Base-by-base conservation (phyloP, 1,139 yeast genomes). In the Geotrichum siamense region DNA sequence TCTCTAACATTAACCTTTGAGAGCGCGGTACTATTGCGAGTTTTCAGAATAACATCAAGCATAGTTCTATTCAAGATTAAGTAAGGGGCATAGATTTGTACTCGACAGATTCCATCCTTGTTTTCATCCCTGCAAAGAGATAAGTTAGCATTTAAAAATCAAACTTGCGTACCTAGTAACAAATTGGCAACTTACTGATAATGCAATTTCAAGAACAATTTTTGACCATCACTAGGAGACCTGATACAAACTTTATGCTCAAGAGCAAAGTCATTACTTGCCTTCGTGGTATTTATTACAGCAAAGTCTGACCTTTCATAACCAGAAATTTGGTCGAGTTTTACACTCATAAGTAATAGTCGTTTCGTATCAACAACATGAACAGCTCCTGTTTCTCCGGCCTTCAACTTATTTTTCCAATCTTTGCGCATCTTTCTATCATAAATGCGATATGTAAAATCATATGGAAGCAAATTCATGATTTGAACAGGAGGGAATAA, bases 401-500 rank as follows among this genome's bases (percentile, higher is more conserved):
- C 76, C 36, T 68, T 64, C 38, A 91, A 65, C 9, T 61, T 58
- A 19, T 81, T 82, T 48, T 70, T 72, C 82, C 91, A 81, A 50
- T 81, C 93, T 50, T 73, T 73, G 46, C 74, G 76, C 16, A 79
- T 69, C 21, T 76, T 78, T 56, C 84, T 84, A 59, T 86, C 94
- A 59, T 82, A 84, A 20, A 91, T 69, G 46, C 84, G 69, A 62
- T 82, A 86, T 17, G 75, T 70, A 41, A 89, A 65, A 55, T 85
- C 94, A 58, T 75, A 84, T 0, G 99, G 97, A 40, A 91, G 63
- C 46, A 86, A 67, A 55, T 91, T 91, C 54, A 82, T 87, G 50
- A 91, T 71, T 54, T 83, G 86, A 30, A 91, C 66, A 0, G 98
- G 97, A 0, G 97, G 89, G 0, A 94, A 79, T 17, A 91, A 67